phyloP scores from a whole-genome alignment of 2,329 filamentous ascomycete genomes.

The Leptographium flavum region DNA sequence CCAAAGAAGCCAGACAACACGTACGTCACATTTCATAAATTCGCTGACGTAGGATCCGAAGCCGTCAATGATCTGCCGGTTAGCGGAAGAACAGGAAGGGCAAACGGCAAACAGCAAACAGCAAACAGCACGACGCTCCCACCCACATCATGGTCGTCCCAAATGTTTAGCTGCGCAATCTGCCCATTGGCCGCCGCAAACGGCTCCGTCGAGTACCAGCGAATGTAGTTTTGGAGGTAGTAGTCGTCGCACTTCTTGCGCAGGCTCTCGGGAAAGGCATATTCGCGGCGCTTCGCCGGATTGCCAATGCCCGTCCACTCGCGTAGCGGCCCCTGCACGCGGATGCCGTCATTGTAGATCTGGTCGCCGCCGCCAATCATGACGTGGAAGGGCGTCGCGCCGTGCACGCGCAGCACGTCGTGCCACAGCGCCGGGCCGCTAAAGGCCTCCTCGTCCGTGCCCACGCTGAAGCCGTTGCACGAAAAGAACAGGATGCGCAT shows the following conservation, averaged over 20 bases:
- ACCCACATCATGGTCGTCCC: conserved; percentile 82
- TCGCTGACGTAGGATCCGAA: conserved; percentile 88
- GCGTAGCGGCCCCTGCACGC: conserved; percentile 68
- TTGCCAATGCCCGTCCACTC: conserved; percentile 76
- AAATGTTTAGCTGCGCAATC: conserved; percentile 93
- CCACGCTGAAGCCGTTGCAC: conserved; percentile 90
- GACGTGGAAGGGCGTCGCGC: conserved; percentile 74
- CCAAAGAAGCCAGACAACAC: background rate
- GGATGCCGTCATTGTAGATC: conserved; percentile 89
- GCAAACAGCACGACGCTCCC: conserved; percentile 9
- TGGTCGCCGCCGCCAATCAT: conserved; percentile 95
- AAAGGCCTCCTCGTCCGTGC: conserved; percentile 72
- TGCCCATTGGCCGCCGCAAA: conserved; percentile 80
- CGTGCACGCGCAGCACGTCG: conserved; percentile 74
- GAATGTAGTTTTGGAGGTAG: conserved; percentile 80
- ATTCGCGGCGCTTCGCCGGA: conserved; percentile 65
- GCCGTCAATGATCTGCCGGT: conserved; percentile 63
- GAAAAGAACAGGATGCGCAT: conserved; percentile 99
- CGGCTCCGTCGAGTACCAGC: conserved; percentile 57
- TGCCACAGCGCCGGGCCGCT: conserved; percentile 92
- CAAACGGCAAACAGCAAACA: conserved; percentile 9
- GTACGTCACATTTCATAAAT: conserved; percentile 64
- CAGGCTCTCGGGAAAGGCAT: conserved; percentile 64
- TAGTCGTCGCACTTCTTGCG: conserved; percentile 77
- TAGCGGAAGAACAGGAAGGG: background rate